phyloP scores from a whole-genome alignment of 306 rosid species.

The Crataegus laevigata region DNA sequence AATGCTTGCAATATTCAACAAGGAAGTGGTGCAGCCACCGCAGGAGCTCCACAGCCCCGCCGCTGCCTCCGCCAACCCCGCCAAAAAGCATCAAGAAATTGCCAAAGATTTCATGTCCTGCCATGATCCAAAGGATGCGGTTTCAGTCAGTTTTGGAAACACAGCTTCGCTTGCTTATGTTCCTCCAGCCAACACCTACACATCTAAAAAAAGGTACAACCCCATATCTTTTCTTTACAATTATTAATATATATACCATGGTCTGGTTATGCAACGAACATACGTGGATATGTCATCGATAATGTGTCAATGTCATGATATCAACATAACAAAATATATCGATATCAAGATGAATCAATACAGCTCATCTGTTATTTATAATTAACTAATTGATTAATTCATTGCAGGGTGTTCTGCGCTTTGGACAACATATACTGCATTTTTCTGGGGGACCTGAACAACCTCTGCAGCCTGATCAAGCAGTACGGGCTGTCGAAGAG shows the following conservation, averaged over 20 bases:
- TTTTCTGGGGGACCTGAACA: slow-evolving; percentile 62
- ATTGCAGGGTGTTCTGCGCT: slow-evolving; percentile 72
- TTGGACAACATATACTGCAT: slow-evolving; percentile 69
- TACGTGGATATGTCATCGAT: no score
- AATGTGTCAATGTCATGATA: no score
- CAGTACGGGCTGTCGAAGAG: slow-evolving; percentile 74
- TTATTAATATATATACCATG: no score
- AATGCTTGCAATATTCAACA: slow-evolving; percentile 86
- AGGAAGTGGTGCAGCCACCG: slow-evolving; percentile 66
- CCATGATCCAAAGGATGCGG: slow-evolving; percentile 33
- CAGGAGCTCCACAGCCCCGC: slow-evolving; percentile 87
- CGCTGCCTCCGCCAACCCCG: slow-evolving; percentile 14
- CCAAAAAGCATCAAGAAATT: slow-evolving; percentile 47
- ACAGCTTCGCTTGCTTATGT: slow-evolving; percentile 48
- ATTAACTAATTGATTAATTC: neutral
- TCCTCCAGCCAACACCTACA: slow-evolving; percentile 23
- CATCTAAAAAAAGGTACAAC: neutral
- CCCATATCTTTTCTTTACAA: no score
- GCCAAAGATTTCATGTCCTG: slow-evolving; percentile 43
- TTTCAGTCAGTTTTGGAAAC: slow-evolving; percentile 49
- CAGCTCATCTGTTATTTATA: neutral
- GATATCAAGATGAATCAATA: no score
- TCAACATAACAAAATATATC: no score
- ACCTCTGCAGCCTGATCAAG: slow-evolving; percentile 56
- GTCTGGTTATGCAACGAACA: no score